Evolutionary conservation across 306 rosid genomes (phyloP).

Genomic region (Casuarina equisetifolia): DNA sequence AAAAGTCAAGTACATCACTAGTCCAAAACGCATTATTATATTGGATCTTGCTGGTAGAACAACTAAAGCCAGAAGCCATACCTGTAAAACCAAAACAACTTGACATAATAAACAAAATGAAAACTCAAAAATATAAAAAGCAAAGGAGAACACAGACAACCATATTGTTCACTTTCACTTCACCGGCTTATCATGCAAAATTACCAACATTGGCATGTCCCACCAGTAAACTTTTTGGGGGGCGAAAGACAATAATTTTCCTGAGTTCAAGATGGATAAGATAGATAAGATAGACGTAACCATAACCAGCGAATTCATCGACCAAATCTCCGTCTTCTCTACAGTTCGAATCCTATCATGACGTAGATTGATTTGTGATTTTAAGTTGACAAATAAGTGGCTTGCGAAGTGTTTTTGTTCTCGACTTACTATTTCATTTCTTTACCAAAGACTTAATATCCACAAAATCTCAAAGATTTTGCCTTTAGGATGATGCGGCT

Average conservation of each 20-base stretch:
- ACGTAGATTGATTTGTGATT: background rate
- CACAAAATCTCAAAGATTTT: background rate
- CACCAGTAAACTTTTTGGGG: background rate
- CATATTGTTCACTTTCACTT: background rate
- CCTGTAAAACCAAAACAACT: conserved; percentile 46
- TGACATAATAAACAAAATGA: conserved; percentile 5
- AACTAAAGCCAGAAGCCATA: conserved; percentile 95
- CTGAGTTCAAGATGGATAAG: background rate
- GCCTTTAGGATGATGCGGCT: background rate
- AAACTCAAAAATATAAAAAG: background rate
- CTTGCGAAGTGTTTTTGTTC: background rate
- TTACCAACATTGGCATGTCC: background rate
- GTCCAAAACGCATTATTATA: conserved; percentile 62
- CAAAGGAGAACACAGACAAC: background rate
- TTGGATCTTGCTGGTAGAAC: conserved; percentile 88
- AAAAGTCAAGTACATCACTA: conserved; percentile 67
- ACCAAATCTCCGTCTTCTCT: background rate
- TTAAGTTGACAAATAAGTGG: background rate
- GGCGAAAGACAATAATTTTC: background rate
- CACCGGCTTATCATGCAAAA: background rate
- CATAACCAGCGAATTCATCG: background rate
- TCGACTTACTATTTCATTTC: background rate
- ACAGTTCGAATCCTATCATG: background rate
- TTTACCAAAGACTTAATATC: background rate
- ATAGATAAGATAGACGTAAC: too few relatives aligned